Evolutionary conservation across 73 alveolate species (phyloP).

Genomic region (Halteria grandinella): DNA sequence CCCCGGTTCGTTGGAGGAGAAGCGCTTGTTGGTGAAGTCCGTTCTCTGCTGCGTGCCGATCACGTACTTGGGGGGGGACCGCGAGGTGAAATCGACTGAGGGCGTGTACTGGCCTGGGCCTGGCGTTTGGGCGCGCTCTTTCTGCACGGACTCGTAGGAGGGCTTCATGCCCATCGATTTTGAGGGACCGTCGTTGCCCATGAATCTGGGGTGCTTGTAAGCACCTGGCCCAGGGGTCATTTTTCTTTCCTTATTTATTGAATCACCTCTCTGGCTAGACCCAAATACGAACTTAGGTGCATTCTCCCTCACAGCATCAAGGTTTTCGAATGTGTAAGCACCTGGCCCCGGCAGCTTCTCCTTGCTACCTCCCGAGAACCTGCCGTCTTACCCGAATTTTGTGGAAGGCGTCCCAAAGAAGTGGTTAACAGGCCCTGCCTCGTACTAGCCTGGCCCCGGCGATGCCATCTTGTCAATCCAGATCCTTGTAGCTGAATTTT

Average conservation of each 20-base stretch:
- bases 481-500: conserved; percentile 18
- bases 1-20: conserved; percentile 15
- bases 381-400: conserved; percentile 11
- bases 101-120: too few relatives aligned
- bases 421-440: neutral
- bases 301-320: neutral
- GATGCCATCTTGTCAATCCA: conserved; percentile 28
- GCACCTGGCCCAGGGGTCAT: conserved; percentile 53
- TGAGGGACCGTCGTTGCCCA: conserved; percentile 47
- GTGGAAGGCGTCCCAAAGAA: neutral
- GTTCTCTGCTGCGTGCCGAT: too few relatives aligned
- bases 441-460: conserved; percentile 53
- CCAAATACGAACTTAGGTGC: conserved; percentile 41
- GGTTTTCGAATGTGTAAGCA: conserved; percentile 8
- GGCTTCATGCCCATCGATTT: conserved; percentile 34
- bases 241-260: neutral
- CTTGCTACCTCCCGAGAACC: neutral
- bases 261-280: conserved; percentile 20
- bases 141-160: neutral
- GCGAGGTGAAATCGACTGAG: too few relatives aligned
- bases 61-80: too few relatives aligned
- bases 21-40: neutral
- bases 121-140: conserved; percentile 20
- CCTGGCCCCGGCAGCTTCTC: conserved; percentile 68
- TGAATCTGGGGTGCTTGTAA: conserved; percentile 4